Evolutionary conservation across 2,329 filamentous ascomycete genomes (phyloP), one percentile per base, ranked within the genome.

Genomic region (Cyanodermella asteris): DNA sequence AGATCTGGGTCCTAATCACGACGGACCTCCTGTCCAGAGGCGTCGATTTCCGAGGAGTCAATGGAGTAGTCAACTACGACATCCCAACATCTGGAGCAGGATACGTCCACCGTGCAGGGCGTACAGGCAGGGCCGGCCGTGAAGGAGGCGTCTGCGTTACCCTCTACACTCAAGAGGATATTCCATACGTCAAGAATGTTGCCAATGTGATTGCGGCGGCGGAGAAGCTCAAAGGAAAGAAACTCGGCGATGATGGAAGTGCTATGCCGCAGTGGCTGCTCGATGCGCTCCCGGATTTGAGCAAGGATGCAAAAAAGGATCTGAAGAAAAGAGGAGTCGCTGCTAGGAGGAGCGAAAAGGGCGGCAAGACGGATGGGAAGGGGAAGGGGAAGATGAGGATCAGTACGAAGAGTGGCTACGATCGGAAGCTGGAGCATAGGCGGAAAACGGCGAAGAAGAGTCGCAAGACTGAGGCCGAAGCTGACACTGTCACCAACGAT

Each of bases 61-160:
- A 93, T 40, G 81, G 82, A 22, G 82, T 97, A 0, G 76, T 97
- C 25, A 97, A 94, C 50, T 97, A 93, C 51, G 87, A 97, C 46
- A 80, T 93, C 6, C 87, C 87, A 0, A 78, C 72, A n/a, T 82
- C 76, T 0, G 74, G 75, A 5, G 84, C 82, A 1, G 70, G 69
- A 1, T 97, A 97, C 43, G 75, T 97, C 5, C 87, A 97, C 50
- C 76, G 87, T 7, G 81, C 87, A 0, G 87, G 87, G 1, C 66
- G 87, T 23, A 94, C 87, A 0, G 87, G 84, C 0, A 64, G 87
- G 13, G 87, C 82, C 0, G 87, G 87, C 0, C 64, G 82, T 13
- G 68, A 76, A 39, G 82, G 82, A 12, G 87, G 87, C 23, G 65
- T 91, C 4, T 82, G 81, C 0, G 73, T 97, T 2, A 97, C 87